A percentile compares a stretch with the other conserved stretches of the same genome.
phyloP scores from a whole-genome alignment of 805 yeast genomes.

The Candida cerambycidarum region DNA sequence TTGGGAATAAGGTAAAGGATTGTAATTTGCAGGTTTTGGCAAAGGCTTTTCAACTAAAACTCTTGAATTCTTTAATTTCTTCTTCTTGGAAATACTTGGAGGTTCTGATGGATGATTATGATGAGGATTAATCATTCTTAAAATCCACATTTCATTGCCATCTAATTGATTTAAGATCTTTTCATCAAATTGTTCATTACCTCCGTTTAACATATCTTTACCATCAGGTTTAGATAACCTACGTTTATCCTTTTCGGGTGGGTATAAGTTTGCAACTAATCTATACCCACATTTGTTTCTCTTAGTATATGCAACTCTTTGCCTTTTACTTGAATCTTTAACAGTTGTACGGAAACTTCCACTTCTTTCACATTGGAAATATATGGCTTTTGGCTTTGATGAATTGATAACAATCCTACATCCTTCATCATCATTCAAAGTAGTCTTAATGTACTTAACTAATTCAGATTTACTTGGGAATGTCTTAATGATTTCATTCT shows the following conservation, averaged over 20 bases:
- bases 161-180: conserved; percentile 18
- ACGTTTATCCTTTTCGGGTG: conserved; percentile 44
- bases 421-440: conserved; percentile 35
- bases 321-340: conserved; percentile 45
- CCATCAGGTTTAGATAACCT: conserved; percentile 15
- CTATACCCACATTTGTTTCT: conserved; percentile 47
- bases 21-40: conserved; percentile 12
- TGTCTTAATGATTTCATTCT: conserved; percentile 32
- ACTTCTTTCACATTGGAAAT: conserved; percentile 45
- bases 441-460: conserved; percentile 36
- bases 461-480: conserved; percentile 27
- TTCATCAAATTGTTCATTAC: conserved; percentile 24
- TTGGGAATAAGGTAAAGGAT: conserved; percentile 8
- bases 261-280: conserved; percentile 44
- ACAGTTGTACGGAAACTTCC: conserved; percentile 48
- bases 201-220: background rate
- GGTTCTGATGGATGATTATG: conserved; percentile 49
- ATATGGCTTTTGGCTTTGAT: conserved; percentile 48
- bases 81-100: conserved; percentile 32
- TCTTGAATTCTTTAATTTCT: conserved; percentile 38
- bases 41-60: conserved; percentile 47
- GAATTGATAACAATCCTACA: conserved; percentile 48
- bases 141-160: conserved; percentile 42
- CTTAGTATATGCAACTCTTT: conserved; percentile 48
- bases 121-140: conserved; percentile 46